Evolutionary conservation across 1,284 basidiomycete species (phyloP), one percentile per base, ranked within the genome.

Genomic region (Neonothopanus nambi): DNA sequence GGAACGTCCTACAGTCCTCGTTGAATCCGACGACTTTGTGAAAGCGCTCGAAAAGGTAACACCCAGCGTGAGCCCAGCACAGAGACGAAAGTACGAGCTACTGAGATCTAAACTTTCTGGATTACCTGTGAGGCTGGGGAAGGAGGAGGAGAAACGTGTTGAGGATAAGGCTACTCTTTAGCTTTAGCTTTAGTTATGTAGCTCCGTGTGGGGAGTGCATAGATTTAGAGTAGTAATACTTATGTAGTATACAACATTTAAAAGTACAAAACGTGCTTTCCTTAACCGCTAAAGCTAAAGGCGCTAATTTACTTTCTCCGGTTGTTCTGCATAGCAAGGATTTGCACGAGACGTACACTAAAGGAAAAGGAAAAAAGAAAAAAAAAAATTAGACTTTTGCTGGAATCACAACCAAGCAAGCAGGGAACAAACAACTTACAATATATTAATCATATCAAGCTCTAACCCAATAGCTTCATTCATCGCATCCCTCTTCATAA

Each of bases 371-470:
- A n/a, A n/a, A n/a, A n/a, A n/a, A n/a, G n/a, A n/a, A n/a, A n/a
- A n/a, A n/a, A n/a, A n/a, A n/a, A 33, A 33, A 5, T 33, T 33
- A 33, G 30, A 9, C 26, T 11, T 33, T 13, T 33, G n/a, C 47
- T 28, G 36, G 18, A n/a, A n/a, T 15, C 51, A n/a, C n/a, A n/a
- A n/a, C n/a, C 15, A 24, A 55, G n/a, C n/a, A n/a, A n/a, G n/a
- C n/a, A n/a, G n/a, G n/a, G 18, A 24, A n/a, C n/a, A 41, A 13
- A 13, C 48, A 43, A 74, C 82, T 58, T 59, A 88, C 89, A 92
- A 91, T 51, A 91, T 90, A 66, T 91, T 95, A 67, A 96, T 85
- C 78, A 93, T 89, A 66, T 94, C 91, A 52, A 96, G 79, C 66
- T 94, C 87, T 43, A 95, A 76, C 48, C 84, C 78, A 53, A 91